Evolutionary conservation across 805 yeast genomes (phyloP), one percentile per base, ranked within the genome.

Genomic region (Yamadazyma endophytica): DNA sequence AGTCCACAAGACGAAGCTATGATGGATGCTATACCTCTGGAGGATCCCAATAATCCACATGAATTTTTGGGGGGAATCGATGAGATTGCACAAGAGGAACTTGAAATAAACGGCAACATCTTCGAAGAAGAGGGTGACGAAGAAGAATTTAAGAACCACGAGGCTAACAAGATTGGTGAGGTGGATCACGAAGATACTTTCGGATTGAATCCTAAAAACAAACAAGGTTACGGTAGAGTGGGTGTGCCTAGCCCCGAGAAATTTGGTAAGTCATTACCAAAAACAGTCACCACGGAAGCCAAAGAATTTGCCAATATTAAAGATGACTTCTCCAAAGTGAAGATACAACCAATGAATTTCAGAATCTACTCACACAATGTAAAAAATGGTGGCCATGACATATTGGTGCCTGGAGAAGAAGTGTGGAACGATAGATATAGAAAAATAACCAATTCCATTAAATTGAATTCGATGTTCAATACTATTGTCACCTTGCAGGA

Each of bases 401-500:
- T 26, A 6, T 38, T 54, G 4, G 53, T 30, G 11, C 33, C 43
- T 1, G 61, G 57, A 9, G 64, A 58, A 38, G 39, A 32, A 20
- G 39, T 46, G 15, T 58, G 64, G 64, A 24, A 26, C 1, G 33
- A 40, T 11, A 34, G 64, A 13, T 35, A 34, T 21, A 39, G 39
- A 17, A 40, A 44, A 9, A 34, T 31, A 7, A 33, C 39, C 28
- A 50, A 43, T 23, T 45, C 56, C 9, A 49, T 58, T n/a, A 47
- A 64, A 29, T 46, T 49, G 31, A 48, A 58, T 35, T 26, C 48
- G 9, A 32, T 27, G 7, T 18, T 32, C 3, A 54, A 54, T 38
- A 44, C 49, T 2, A 57, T 73, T n/a, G 70, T 47, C 44, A 32
- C 70, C 44, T 44, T 62, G 20, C 68, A 62, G 39, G 67, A 61